Evolutionary conservation across 1,139 yeast genomes (phyloP).

Genomic region (Pichia sp.): DNA sequence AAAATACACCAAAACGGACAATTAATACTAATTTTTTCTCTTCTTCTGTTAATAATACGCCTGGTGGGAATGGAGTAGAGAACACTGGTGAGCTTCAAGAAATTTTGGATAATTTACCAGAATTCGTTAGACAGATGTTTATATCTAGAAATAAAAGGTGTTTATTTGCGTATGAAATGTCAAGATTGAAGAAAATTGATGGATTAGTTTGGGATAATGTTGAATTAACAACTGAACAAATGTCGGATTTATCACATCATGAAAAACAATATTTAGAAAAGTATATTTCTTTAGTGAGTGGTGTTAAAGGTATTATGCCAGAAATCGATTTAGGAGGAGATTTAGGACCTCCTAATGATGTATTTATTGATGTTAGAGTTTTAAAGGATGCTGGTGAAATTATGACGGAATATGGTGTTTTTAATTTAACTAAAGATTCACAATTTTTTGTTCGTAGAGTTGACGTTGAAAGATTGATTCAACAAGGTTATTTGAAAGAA

Average conservation of each 20-base stretch:
- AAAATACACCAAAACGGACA: conserved; percentile 9
- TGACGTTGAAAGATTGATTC: conserved; percentile 89
- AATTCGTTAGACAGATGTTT: conserved; percentile 71
- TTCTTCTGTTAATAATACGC: conserved; percentile 11
- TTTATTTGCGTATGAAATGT: conserved; percentile 71
- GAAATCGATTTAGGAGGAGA: conserved; percentile 89
- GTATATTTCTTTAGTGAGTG: conserved; percentile 66
- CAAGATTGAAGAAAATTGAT: conserved; percentile 62
- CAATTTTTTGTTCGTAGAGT: conserved; percentile 92
- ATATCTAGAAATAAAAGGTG: conserved; percentile 88
- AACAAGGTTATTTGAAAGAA: conserved; percentile 87
- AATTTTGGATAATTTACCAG: conserved; percentile 10
- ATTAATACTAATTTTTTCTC: conserved; percentile 9
- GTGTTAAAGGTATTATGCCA: conserved; percentile 70
- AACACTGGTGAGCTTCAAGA: conserved; percentile 4
- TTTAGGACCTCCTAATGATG: conserved; percentile 82
- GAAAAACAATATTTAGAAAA: conserved; percentile 75
- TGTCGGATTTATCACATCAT: conserved; percentile 60
- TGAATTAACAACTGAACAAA: conserved; percentile 28
- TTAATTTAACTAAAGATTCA: conserved; percentile 89
- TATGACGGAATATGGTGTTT: conserved; percentile 95
- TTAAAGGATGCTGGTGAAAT: conserved; percentile 94
- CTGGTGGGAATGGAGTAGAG: background rate
- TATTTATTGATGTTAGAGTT: conserved; percentile 90
- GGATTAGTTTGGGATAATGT: conserved; percentile 62